Evolutionary conservation across 1,139 yeast genomes (phyloP).

Genomic region (Pichia sp.): DNA sequence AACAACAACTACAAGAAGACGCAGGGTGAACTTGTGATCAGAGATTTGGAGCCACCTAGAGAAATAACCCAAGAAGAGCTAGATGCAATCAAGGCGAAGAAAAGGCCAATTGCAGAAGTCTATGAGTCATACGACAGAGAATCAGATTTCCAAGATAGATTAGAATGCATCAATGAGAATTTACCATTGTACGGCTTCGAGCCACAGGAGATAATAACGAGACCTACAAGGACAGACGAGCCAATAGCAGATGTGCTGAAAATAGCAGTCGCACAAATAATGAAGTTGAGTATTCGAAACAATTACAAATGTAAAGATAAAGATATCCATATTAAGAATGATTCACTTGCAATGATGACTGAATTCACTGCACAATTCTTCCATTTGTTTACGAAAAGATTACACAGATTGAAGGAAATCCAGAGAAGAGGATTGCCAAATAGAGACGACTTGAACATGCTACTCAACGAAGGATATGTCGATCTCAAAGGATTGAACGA

Average conservation of each 20-base stretch:
- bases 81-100: slow-evolving; percentile 21
- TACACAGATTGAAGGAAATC: slow-evolving; percentile 57
- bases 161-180: background rate
- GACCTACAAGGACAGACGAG: slow-evolving; percentile 6
- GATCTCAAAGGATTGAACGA: slow-evolving; percentile 43
- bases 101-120: slow-evolving; percentile 1
- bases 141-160: background rate
- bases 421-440: slow-evolving; percentile 69
- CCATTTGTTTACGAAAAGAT: slow-evolving; percentile 42
- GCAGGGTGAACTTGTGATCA: slow-evolving; percentile 13
- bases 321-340: background rate
- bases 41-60: background rate
- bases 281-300: slow-evolving; percentile 11
- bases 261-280: slow-evolving; percentile 4
- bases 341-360: slow-evolving; percentile 43
- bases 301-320: background rate
- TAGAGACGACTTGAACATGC: slow-evolving; percentile 52
- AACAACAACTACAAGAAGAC: slow-evolving; percentile 9
- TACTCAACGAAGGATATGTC: slow-evolving; percentile 47
- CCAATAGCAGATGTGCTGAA: slow-evolving; percentile 10
- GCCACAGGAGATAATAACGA: background rate
- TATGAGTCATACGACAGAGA: slow-evolving; percentile 35
- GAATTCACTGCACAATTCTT: slow-evolving; percentile 52
- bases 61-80: background rate
- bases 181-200: slow-evolving; percentile 3